Conservation (phyloP, 192 early-diverging fungal species). For the Backusella westeae region DNA sequence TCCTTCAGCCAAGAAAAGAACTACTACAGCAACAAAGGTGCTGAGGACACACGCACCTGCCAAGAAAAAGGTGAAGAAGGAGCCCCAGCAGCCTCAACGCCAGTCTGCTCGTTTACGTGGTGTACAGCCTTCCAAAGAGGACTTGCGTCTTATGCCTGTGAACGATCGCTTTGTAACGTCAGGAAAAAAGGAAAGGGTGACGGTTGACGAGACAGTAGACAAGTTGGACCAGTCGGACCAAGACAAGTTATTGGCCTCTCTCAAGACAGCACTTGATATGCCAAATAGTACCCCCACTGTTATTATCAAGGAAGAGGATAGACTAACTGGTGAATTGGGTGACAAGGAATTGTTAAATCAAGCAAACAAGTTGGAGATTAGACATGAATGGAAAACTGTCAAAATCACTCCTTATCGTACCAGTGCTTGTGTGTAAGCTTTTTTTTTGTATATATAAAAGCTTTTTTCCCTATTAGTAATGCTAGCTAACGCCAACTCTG, state of each 20-base stretch:
- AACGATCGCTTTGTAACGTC: background rate
- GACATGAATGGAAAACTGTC: conserved; percentile 46
- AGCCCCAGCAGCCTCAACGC: conserved; percentile 2
- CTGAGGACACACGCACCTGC: background rate
- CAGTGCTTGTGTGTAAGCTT: conserved; percentile 34
- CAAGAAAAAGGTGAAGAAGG: conserved; percentile 15
- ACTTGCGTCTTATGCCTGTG: background rate
- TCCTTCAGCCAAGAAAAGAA: conserved; percentile 10
- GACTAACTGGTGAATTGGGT: background rate
- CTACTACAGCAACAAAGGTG: background rate
- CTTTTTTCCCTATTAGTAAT: background rate
- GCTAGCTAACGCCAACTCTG: background rate
- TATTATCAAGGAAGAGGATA: conserved; percentile 4
- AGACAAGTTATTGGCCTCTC: conserved; percentile 4
- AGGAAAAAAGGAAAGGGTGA: background rate
- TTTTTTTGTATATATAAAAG: no score
- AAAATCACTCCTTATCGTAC: conserved; percentile 50
- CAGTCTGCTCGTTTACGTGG: conserved; percentile 21
- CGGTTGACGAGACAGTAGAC: background rate
- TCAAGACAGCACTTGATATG: background rate
- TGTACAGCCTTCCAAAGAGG: background rate
- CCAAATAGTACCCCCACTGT: conserved; percentile 1
- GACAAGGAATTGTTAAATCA: conserved; percentile 19
- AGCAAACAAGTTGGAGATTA: conserved; percentile 31
- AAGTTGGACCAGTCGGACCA: conserved; percentile 15